Evolutionary conservation across 208 protist genomes (phyloP), one percentile per base, ranked within the genome.

Genomic region (Endotrypanum monterogeii): DNA sequence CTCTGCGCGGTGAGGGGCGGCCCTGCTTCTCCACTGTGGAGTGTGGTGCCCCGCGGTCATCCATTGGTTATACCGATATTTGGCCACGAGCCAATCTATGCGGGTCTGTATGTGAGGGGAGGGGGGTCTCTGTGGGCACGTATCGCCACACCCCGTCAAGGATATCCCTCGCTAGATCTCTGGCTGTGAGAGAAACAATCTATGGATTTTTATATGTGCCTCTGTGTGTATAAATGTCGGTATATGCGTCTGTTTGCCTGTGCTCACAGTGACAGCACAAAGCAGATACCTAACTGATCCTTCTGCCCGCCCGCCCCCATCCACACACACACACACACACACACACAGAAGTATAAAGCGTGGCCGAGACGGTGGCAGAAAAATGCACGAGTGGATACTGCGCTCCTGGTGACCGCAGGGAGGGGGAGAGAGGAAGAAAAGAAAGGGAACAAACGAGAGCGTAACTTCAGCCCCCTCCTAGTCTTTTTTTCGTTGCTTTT

Each of bases 21-120:
- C 39, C 54, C 68, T 63, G 68, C 55, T 73, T 73, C 68, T 73
- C 68, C 52, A 46, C 54, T 1, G 55, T 73, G 52, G 28, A 44
- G 66, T 28, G 20, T 16, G 25, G 50, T 28, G 48, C 3, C 66
- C n/a, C 30, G 39, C 66, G 48, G 50, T 11, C 28, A n/a, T 70
- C 25, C 46, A 56, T 52, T 14, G 46, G n/a, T 44, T 39, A 32
- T 35, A 44, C 51, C 12, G 20, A 44, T 7, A 35, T 28, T 44
- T n/a, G 25, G 51, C 41, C 35, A 35, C 9, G 35, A 20, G 8
- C 37, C 44, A 46, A 65, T 65, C 35, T 39, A 65, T 46, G 60
- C 60, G 32, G 23, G 63, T 16, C 3, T 68, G 25, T 55, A 18
- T 12, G 28, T 32, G 54, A n/a, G n/a, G n/a, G n/a, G n/a, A n/a